phyloP scores from a whole-genome alignment of 2,329 filamentous ascomycete species.

The Claviceps sorghi region DNA sequence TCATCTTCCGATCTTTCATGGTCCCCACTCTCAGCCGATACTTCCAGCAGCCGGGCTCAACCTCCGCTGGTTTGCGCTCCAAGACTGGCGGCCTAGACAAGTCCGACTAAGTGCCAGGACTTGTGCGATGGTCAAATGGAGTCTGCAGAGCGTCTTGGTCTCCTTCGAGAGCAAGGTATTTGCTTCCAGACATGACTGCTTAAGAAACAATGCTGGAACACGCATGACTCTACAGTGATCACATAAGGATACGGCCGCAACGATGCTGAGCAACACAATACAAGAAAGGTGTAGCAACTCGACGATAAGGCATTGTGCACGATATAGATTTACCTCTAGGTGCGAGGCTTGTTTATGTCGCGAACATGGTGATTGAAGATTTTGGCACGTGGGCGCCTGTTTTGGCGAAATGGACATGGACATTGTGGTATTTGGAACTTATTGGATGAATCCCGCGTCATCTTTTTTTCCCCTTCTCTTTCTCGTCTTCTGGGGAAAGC shows the following conservation, averaged over 20 bases:
- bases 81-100: slow-evolving; percentile 70
- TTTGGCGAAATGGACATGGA: neutral
- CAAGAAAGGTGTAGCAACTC: neutral
- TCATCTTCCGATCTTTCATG: slow-evolving; percentile 94
- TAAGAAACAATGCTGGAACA: neutral
- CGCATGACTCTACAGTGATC: neutral
- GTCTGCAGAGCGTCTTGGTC: neutral
- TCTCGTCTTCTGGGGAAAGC: neutral
- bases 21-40: slow-evolving; percentile 84
- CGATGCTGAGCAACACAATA: neutral
- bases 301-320: neutral
- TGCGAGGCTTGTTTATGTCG: neutral
- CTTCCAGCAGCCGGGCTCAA: slow-evolving; percentile 57
- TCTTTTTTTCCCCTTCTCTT: neutral
- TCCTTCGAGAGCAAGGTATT: neutral
- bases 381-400: neutral
- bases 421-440: neutral
- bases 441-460: neutral
- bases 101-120: slow-evolving; percentile 37
- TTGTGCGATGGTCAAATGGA: neutral
- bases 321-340: neutral
- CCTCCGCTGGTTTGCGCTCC: slow-evolving; percentile 74
- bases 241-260: neutral
- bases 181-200: neutral
- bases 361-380: neutral